These are phyloP conservation scores for Penicillium coprophilum DNA, from an alignment of 495 filamentous ascomycete species.

Conservation along the genomic window DNA sequence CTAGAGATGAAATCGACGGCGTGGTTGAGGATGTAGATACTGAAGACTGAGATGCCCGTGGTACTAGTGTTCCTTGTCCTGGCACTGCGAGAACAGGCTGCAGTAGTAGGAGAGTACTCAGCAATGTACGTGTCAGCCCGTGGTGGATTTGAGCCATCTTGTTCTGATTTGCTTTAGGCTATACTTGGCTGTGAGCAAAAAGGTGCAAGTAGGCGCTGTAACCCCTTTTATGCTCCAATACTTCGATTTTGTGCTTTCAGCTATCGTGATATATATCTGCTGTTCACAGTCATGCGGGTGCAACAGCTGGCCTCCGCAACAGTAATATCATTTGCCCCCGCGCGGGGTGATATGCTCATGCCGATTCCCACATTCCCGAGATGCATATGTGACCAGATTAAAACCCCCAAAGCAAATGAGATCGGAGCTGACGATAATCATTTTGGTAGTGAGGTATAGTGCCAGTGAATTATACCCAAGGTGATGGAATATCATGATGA, in stretches of 20 bases:
- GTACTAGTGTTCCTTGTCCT: background rate
- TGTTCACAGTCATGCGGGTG: background rate
- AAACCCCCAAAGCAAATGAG: background rate
- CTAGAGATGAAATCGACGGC: slow-evolving; percentile 4
- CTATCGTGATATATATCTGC: background rate
- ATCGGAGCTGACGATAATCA: background rate
- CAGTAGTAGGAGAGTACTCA: slow-evolving; percentile 19
- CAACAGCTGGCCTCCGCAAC: slow-evolving; percentile 4
- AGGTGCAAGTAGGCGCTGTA: background rate
- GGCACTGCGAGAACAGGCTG: slow-evolving; percentile 8
- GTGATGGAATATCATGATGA: background rate
- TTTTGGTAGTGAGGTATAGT: background rate
- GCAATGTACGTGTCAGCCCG: slow-evolving; percentile 10
- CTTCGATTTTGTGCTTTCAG: background rate
- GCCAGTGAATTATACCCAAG: background rate
- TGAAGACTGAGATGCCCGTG: slow-evolving; percentile 7
- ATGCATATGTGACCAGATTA: slow-evolving; percentile 10
- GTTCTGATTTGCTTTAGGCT: background rate
- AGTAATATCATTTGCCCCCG: background rate
- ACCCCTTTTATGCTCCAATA: background rate
- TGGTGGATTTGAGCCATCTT: slow-evolving; percentile 11
- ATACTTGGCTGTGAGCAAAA: background rate
- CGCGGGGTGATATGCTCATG: slow-evolving; percentile 5
- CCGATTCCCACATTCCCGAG: background rate
- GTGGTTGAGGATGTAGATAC: slow-evolving; percentile 5